These are phyloP conservation scores for Larix kaempferi DNA, from an alignment of 75 land plant genomes.

Conservation along the genomic window DNA sequence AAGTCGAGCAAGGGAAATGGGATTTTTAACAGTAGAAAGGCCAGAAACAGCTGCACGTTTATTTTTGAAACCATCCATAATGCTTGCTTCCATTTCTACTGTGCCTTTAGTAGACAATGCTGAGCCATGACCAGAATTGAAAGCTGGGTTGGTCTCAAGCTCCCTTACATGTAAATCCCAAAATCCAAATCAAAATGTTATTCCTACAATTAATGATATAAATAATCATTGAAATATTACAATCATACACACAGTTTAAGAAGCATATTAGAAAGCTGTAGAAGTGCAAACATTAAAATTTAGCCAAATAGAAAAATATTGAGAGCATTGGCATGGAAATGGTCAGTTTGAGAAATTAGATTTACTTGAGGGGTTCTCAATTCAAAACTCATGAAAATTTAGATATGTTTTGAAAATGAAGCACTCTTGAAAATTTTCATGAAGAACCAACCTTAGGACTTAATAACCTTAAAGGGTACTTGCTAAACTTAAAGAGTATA, in stretches of 20 bases:
- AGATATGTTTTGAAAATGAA: too few species aligned
- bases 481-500: too few species aligned
- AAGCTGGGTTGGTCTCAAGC: conserved; percentile 73
- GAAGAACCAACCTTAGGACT: too few species aligned
- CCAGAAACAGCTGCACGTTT: conserved; percentile 95
- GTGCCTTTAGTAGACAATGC: conserved; percentile 79
- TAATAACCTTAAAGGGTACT: too few species aligned
- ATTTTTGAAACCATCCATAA: conserved; percentile 77
- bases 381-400: too few species aligned
- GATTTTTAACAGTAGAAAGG: conserved; percentile 82
- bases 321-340: too few species aligned
- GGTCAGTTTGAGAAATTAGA: too few species aligned
- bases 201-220: not conserved
- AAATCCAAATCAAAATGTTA: not conserved
- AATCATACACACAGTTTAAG: not conserved
- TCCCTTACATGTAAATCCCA: conserved; percentile 41
- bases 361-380: too few species aligned
- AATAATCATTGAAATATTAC: not conserved
- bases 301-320: too few species aligned
- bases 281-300: too few species aligned
- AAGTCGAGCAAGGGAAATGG: conserved; percentile 84
- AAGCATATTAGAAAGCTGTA: not conserved
- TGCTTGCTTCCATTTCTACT: conserved; percentile 98
- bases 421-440: too few species aligned
- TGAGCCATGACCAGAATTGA: conserved; percentile 93